Percentiles rank a stretch among this genome's conserved stretches.
phyloP scores from a whole-genome alignment of 768 basidiomycete genomes.

The Amanita inopinata region DNA sequence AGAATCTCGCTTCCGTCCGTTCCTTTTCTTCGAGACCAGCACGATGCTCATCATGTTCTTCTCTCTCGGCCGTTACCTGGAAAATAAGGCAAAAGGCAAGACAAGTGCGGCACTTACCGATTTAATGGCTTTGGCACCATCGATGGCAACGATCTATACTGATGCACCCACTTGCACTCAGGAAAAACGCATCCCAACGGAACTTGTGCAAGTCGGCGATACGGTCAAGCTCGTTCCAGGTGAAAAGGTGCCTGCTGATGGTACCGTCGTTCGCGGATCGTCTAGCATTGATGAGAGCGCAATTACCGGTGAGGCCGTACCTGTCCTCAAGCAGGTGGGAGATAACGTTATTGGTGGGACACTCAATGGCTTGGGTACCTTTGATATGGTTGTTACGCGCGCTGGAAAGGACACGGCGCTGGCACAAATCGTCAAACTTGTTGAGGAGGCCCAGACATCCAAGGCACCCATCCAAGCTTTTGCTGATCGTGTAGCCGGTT shows the following conservation, averaged over 20 bases:
- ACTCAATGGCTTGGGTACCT: conserved; percentile 92
- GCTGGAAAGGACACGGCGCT: conserved; percentile 96
- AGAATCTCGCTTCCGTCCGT: conserved; percentile 64
- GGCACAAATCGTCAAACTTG: conserved; percentile 91
- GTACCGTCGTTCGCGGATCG: conserved; percentile 76
- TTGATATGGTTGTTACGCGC: conserved; percentile 92
- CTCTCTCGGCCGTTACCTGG: conserved; percentile 88
- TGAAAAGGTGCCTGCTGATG: conserved; percentile 94
- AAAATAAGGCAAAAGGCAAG: conserved; percentile 95
- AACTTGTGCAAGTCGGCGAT: conserved; percentile 92
- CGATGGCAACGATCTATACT: conserved; percentile 93
- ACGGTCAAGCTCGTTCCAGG: conserved; percentile 91
- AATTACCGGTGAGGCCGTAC: conserved; percentile 89
- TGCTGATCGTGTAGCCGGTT: conserved; percentile 88
- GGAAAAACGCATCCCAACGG: conserved; percentile 88
- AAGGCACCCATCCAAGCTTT: conserved; percentile 98
- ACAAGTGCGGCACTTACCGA: conserved; percentile 95
- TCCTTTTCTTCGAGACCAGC: conserved; percentile 96
- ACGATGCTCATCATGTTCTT: conserved; percentile 99
- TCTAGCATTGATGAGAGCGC: conserved; percentile 94
- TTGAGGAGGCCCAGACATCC: conserved; percentile 95
- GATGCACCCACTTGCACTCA: conserved; percentile 70
- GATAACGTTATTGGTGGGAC: conserved; percentile 93
- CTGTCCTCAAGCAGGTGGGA: conserved; percentile 75
- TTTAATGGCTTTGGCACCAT: conserved; percentile 89